Evolutionary conservation across 805 yeast genomes (phyloP), one percentile per base, ranked within the genome.

Genomic region (Clavispora vitiphila): DNA sequence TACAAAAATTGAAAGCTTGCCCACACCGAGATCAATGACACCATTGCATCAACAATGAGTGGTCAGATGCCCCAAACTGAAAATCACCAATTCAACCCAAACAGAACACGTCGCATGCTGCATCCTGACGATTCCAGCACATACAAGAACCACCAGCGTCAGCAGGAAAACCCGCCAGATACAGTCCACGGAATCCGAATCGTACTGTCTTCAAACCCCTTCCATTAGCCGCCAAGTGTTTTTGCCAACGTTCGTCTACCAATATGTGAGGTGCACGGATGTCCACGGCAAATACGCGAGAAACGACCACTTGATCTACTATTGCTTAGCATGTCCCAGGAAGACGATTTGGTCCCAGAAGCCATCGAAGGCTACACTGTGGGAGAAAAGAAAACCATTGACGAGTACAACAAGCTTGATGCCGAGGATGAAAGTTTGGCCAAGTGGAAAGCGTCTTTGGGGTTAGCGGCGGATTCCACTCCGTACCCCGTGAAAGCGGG

Each of bases 381-480:
- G 18, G 76, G 78, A 31, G 77, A 79, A 59, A 72, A 89, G 68
- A 88, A 88, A 58, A 83, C 95, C 14, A 75, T 89, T 32, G 88
- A 78, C 34, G 96, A 89, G 59, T 89, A 89, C 63, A 78, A 82
- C 41, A 75, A 81, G 42, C 65, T 89, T 51, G 97, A 89, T 58
- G 91, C 91, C 10, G 85, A 88, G 53, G 97, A 89, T 60, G 96
- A 87, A 63, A 83, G 95, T 14, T 71, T 89, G 48, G 86, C 83
- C 47, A 86, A 86, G 62, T 89, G 97, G 97, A 90, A 90, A 62
- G 86, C 81, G 43, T 85, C 95, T 1, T 68, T 89, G 24, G 97
- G 97, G 0, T 68, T 89, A 43, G 64, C 80, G 38, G 72, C 79
- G 8, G 81, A 80, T 45, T 59, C 65, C 14, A 56, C 63, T 12